Conservation (phyloP, 371 early-diverging fungal genomes). For the Catenaria anguillulae region DNA sequence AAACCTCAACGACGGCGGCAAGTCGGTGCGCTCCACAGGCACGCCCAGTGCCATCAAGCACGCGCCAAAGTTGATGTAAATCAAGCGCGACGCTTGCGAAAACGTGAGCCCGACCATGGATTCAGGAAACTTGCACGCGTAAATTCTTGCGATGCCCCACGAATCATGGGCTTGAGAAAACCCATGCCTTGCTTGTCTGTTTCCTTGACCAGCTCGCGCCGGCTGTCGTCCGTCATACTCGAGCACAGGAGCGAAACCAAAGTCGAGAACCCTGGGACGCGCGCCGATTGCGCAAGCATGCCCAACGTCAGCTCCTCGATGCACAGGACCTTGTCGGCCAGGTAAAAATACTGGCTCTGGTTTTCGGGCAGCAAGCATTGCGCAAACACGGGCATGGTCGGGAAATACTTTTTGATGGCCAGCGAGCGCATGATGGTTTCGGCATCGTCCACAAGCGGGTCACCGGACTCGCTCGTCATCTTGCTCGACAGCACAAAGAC, state of each 20-base stretch:
- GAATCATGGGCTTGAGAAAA: conserved; percentile 35
- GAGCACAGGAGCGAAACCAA: conserved; percentile 43
- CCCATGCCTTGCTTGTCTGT: not conserved
- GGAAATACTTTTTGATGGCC: conserved; percentile 43
- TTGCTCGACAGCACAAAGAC: conserved; percentile 37
- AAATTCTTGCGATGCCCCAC: conserved; percentile 46
- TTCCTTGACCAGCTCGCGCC: conserved; percentile 8
- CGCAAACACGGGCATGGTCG: conserved; percentile 29
- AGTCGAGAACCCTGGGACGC: conserved; percentile 48
- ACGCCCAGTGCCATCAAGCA: conserved; percentile 39
- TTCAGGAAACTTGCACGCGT: conserved; percentile 30
- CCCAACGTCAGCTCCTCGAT: conserved; percentile 54
- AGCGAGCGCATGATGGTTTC: conserved; percentile 47
- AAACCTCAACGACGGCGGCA: conserved; percentile 11
- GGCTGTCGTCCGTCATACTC: conserved; percentile 34
- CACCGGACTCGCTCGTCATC: conserved; percentile 18
- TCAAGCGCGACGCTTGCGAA: conserved; percentile 25
- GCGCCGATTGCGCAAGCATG: conserved; percentile 42
- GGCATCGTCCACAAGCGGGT: conserved; percentile 36
- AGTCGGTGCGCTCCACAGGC: conserved; percentile 9
- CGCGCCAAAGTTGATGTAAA: conserved; percentile 33
- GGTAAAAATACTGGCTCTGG: conserved; percentile 40
- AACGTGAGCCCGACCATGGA: conserved; percentile 32
- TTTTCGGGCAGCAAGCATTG: conserved; percentile 50
- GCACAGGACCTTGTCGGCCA: conserved; percentile 48